Base-by-base conservation (phyloP, 371 early-diverging fungal species). In the Saksenaea vasiformis region DNA sequence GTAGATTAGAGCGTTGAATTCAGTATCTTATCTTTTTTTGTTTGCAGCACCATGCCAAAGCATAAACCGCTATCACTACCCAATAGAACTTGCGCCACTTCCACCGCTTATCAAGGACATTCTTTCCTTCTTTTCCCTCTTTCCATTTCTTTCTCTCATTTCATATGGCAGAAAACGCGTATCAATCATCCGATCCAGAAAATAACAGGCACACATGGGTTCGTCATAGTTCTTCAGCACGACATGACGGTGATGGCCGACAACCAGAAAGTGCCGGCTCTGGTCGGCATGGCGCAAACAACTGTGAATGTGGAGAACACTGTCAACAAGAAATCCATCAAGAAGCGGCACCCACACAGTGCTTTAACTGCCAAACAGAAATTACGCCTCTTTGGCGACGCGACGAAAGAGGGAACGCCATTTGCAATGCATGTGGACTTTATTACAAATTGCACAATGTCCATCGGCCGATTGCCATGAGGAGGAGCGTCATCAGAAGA, bases 371-470 rank as follows among this genome's bases (percentile, higher is more conserved):
- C 69, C 73, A 84, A 27, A 91, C 93, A 7, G 89, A 85, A 2
- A 87, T 86, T 5, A 96, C 96, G 0, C 96, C 97, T 0, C 79
- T 95, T 28, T 98, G 99, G 94, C 78, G 98, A 28, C 82, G 94
- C 56, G 90, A 91, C 58, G 86, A 86, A 43, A 74, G 83, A 10
- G 93, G 93, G 43, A 87, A 90, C 54, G 83, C 85, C 31, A 84
- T 94, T 37, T 95, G 94, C 70, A 94, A 95, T 69, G 94, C 93
- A 0, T 94, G 95, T 72, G 94, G 95, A 26, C 80, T 95, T 13
- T 95, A 93, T 67, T 89, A 84, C 70, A 91, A 91, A 64, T 81
- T 93, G 14, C 95, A 96, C 72, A 81, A 86, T 62, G 75, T 85
- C 39, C 85, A 88, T 64, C 85, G 87, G 57, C 97, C 86, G 27